Evolutionary conservation across 495 filamentous ascomycete species (phyloP), one percentile per base, ranked within the genome.

Genomic region (Venustampulla echinocandica): DNA sequence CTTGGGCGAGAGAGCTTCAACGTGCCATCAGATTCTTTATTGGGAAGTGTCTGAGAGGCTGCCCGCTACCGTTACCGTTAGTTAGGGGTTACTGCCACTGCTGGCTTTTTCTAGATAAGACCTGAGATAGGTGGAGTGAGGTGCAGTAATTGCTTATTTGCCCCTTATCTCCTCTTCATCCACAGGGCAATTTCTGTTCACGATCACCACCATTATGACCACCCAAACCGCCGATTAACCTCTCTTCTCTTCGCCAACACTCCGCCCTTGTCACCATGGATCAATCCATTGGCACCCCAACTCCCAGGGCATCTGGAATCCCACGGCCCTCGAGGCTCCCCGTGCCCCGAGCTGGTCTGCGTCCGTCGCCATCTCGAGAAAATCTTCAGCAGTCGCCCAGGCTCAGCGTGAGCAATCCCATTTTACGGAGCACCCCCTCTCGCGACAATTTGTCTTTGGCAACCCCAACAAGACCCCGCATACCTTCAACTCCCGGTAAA

Each of bases 241-340:
- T n/a, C n/a, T n/a, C n/a, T n/a, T n/a, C n/a, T n/a, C n/a, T n/a
- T n/a, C n/a, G n/a, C n/a, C n/a, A 40, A 17, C 18, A 21, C 10
- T 21, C 24, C 24, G 9, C 24, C 7, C n/a, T 38, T 18, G 18
- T 38, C 20, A 44, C 21, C n/a, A 58, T 58, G 55, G 55, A 58
- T 34, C 52, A 38, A 23, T 46, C 55, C 13, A 20, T 50, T 10
- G 38, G 21, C 3, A 22, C 14, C 7, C 19, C 49, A 4, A 42
- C 30, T 15, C 51, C n/a, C n/a, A n/a, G n/a, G n/a, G n/a, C 48
- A 5, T 61, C 60, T 19, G 57, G 54, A n/a, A 61, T 67, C 48
- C 64, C 66, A 10, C 53, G 62, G 6, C 46, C 57, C 19, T 69
- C 66, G 30, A 62, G 54, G 38, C 47, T 68, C 7, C 67, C 67